Evolutionary conservation across 371 early-diverging fungal species (phyloP), one percentile per base, ranked within the genome.

Genomic region (Mucor circinelloides): DNA sequence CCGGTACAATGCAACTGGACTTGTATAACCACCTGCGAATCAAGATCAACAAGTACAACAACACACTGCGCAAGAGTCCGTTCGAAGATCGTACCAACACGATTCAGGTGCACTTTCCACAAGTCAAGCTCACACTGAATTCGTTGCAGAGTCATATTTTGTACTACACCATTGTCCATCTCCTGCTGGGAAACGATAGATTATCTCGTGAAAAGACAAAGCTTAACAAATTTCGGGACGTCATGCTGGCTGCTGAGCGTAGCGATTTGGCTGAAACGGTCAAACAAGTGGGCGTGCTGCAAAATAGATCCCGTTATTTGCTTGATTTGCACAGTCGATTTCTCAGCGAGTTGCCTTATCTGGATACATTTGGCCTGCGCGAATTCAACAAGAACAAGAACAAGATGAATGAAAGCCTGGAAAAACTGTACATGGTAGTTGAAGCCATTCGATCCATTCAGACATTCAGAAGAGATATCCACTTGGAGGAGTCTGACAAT

Each of bases 201-300:
- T 58, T 58, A 56, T 90, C 94, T 0, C 83, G 84, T 1, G 82
- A 87, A 61, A 91, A 89, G 40, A 87, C 88, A 52, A 84, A 90
- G 12, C 74, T 80, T 48, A 91, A 85, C 46, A 80, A 87, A 19
- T 77, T 94, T 10, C 78, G 85, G 34, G 91, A 93, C 21, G 90
- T 93, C 57, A 76, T 91, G 70, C 73, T 96, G 57, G 90, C 94
- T 7, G 87, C 87, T 19, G 90, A 90, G 46, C 75, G 86, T 58
- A 80, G 84, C 64, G 83, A 88, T 58, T 61, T 89, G 9, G 64
- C 64, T 4, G 68, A 71, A 38, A 93, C 94, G 0, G 80, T 82
- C 0, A 77, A 83, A 56, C 88, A 87, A 21, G 85, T 86, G 25
- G 80, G 86, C 1, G 57, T 64, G 82, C 59, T 78, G 91, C 48